Percentiles rank a stretch among this genome's conserved stretches.
Conservation (phyloP, 2,329 filamentous ascomycete genomes). For the Exophiala dermatitidis region DNA sequence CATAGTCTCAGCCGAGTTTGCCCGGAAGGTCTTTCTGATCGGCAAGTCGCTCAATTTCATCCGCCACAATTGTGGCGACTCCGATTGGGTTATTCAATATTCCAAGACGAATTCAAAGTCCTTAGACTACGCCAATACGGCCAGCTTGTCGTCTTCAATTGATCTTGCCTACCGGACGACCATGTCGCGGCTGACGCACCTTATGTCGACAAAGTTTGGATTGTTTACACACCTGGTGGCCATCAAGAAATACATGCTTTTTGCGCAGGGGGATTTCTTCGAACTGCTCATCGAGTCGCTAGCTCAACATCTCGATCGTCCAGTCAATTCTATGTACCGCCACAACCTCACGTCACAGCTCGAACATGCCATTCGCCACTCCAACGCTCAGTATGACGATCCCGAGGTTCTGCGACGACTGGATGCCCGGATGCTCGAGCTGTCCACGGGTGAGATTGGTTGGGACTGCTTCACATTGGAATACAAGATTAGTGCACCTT, state of each 20-base stretch:
- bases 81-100: slow-evolving; percentile 90
- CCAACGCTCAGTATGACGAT: slow-evolving; percentile 92
- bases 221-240: slow-evolving; percentile 87
- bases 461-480: slow-evolving; percentile 99
- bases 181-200: slow-evolving; percentile 85
- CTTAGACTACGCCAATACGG: slow-evolving; percentile 76
- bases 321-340: slow-evolving; percentile 92
- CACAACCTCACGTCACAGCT: slow-evolving; percentile 96
- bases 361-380: slow-evolving; percentile 93
- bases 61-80: slow-evolving; percentile 87
- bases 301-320: slow-evolving; percentile 83
- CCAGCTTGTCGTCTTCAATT: slow-evolving; percentile 83
- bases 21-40: slow-evolving; percentile 92
- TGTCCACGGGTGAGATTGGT: slow-evolving; percentile 92
- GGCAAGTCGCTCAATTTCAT: slow-evolving; percentile 98
- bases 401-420: slow-evolving; percentile 83
- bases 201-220: slow-evolving; percentile 94
- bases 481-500: slow-evolving; percentile 94
- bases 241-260: slow-evolving; percentile 86
- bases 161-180: slow-evolving; percentile 97
- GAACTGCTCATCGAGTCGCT: slow-evolving; percentile 94
- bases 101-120: slow-evolving; percentile 89
- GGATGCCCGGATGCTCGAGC: slow-evolving; percentile 95
- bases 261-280: slow-evolving; percentile 96
- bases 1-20: slow-evolving; percentile 88